Percentiles rank a stretch among this genome's conserved stretches.
Evolutionary conservation across 2,329 filamentous ascomycete species (phyloP).

Genomic region (Chrysosporium keratinophilum): DNA sequence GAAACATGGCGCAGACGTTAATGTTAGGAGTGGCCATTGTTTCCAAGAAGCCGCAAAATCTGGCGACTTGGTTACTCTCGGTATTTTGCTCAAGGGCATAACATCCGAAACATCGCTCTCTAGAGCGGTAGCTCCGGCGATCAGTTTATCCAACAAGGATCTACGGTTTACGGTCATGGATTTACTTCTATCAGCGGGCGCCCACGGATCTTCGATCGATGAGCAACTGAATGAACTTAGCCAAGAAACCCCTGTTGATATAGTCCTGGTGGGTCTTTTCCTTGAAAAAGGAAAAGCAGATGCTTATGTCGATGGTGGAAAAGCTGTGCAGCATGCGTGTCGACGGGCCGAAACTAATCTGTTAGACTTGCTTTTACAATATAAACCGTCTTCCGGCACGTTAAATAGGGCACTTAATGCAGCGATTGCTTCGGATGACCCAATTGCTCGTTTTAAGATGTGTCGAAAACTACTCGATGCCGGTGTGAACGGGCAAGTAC

Average conservation of each 20-base stretch:
- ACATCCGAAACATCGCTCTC: constrained; percentile 15
- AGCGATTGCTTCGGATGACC: constrained; percentile 11
- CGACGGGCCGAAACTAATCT: constrained; percentile 11
- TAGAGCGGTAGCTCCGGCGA: constrained; percentile 13
- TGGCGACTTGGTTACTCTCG: constrained; percentile 15
- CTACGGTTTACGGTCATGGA: constrained; percentile 15
- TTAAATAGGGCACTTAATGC: constrained; percentile 13
- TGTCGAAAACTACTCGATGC: constrained; percentile 16
- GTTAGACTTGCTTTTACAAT: constrained; percentile 14
- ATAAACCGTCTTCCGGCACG: constrained; percentile 10
- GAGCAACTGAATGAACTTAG: constrained; percentile 13
- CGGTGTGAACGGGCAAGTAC: constrained; percentile 15
- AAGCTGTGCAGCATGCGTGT: constrained; percentile 13
- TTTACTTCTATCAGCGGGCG: constrained; percentile 16
- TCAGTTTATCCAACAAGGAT: constrained; percentile 10
- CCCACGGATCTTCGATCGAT: constrained; percentile 14
- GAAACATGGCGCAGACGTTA: constrained; percentile 15
- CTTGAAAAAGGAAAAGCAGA: constrained; percentile 17
- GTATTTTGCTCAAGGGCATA: constrained; percentile 15
- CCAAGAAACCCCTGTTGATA: constrained; percentile 15
- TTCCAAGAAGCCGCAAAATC: constrained; percentile 13
- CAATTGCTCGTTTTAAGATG: constrained; percentile 13
- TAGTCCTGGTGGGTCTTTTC: constrained; percentile 14
- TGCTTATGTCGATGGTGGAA: constrained; percentile 15
- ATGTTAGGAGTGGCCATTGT: constrained; percentile 15